Evolutionary conservation across 2,329 filamentous ascomycete genomes (phyloP).

Genomic region (Xylaria digitata): DNA sequence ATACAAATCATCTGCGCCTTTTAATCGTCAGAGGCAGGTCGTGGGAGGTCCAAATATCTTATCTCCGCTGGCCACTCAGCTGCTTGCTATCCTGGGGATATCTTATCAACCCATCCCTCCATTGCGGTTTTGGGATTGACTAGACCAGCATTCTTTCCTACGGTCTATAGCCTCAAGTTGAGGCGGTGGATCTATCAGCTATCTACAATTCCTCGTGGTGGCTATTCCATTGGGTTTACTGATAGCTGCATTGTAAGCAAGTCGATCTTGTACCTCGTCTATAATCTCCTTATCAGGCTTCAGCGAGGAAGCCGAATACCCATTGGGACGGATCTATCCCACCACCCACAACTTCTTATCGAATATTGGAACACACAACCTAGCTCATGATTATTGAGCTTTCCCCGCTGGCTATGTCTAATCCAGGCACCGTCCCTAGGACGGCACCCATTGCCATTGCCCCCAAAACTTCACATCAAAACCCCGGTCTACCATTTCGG

Average conservation of each 20-base stretch:
- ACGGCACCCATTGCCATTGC: constrained; percentile 69
- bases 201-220: constrained; percentile 22
- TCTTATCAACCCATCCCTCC: constrained; percentile 30
- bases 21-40: constrained; percentile 13
- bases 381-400: constrained; percentile 42
- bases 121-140: constrained; percentile 14
- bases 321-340: constrained; percentile 31
- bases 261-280: constrained; percentile 24
- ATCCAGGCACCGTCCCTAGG: constrained; percentile 64
- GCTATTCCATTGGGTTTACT: constrained; percentile 14
- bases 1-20: constrained; percentile 18
- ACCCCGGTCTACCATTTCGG: constrained; percentile 55
- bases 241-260: constrained; percentile 32
- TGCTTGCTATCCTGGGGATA: constrained; percentile 22
- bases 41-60: constrained; percentile 6
- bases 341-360: constrained; percentile 38
- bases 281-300: constrained; percentile 29
- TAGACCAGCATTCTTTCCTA: constrained; percentile 20
- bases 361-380: constrained; percentile 26
- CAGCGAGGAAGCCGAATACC: constrained; percentile 19
- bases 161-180: constrained; percentile 30
- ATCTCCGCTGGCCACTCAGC: constrained; percentile 25
- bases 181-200: constrained; percentile 25
- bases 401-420: constrained; percentile 61
- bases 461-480: constrained; percentile 65